Conservation (phyloP, 179 eudicot genomes). For the Beta corolliflora region DNA sequence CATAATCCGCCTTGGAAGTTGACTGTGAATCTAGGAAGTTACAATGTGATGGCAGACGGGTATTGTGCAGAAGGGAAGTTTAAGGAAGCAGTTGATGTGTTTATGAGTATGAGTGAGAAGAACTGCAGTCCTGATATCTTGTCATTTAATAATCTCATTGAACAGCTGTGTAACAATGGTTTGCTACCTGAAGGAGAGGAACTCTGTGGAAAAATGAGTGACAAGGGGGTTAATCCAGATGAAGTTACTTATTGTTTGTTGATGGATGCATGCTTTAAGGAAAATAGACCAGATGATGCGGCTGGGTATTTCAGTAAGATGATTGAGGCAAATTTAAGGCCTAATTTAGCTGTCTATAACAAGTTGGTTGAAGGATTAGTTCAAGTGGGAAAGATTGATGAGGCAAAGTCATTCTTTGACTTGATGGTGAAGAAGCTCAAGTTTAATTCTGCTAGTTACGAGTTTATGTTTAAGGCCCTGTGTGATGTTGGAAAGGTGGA, state of each 20-base stretch:
- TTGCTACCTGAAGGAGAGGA: constrained; percentile 77
- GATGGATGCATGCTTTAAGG: constrained; percentile 82
- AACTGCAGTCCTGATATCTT: constrained; percentile 73
- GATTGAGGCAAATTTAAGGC: constrained; percentile 76
- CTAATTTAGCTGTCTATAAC: constrained; percentile 68
- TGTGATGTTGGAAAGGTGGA: constrained; percentile 67
- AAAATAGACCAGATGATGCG: constrained; percentile 72
- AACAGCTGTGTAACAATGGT: constrained; percentile 63
- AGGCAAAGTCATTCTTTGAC: constrained; percentile 83
- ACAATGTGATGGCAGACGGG: constrained; percentile 82
- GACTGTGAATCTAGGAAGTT: constrained; percentile 83
- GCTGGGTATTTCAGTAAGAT: constrained; percentile 73
- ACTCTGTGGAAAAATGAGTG: constrained; percentile 65
- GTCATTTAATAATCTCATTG: constrained; percentile 77
- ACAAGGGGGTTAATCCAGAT: constrained; percentile 74
- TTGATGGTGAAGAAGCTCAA: constrained; percentile 84
- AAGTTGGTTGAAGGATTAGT: constrained; percentile 75
- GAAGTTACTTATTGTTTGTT: constrained; percentile 71
- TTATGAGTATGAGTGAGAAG: constrained; percentile 80
- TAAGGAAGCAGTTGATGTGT: constrained; percentile 70
- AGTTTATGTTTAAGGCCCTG: constrained; percentile 69
- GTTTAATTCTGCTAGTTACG: constrained; percentile 75
- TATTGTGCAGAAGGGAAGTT: constrained; percentile 66
- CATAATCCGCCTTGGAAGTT: constrained; percentile 72
- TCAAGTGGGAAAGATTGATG: constrained; percentile 73